Evolutionary conservation across 2,329 filamentous ascomycete species (phyloP).

Genomic region (Aureobasidium sp.): DNA sequence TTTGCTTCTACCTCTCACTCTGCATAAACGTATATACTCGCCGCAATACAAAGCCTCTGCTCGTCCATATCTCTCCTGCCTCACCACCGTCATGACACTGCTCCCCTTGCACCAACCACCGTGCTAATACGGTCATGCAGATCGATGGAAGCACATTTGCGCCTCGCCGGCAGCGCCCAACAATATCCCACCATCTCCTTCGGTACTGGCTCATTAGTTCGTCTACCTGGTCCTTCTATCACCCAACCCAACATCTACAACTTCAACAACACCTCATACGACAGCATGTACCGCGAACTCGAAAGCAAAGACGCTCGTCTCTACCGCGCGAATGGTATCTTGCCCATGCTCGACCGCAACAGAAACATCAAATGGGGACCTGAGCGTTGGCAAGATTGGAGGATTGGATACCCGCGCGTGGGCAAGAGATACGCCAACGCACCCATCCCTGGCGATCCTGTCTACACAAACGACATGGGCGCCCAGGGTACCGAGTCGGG

Average conservation of each 20-base stretch:
- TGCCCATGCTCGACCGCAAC: conserved; percentile 97
- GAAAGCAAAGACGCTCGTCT: conserved; percentile 85
- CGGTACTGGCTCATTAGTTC: conserved; percentile 94
- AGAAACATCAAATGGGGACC: conserved; percentile 94
- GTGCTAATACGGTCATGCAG: conserved; percentile 66
- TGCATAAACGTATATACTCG: conserved; percentile 20
- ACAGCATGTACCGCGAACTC: conserved; percentile 94
- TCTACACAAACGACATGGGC: conserved; percentile 75
- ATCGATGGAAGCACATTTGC: conserved; percentile 99
- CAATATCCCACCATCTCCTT: conserved; percentile 98
- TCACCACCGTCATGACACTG: conserved; percentile 2
- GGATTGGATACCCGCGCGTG: conserved; percentile 83
- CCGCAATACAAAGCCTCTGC: conserved; percentile 17
- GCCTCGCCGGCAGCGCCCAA: conserved; percentile 75
- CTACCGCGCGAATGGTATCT: conserved; percentile 91
- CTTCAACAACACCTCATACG: conserved; percentile 98
- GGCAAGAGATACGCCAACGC: conserved; percentile 57
- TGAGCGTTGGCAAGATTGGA: conserved; percentile 99
- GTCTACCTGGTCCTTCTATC: conserved; percentile 90
- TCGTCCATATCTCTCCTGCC: conserved; percentile 7
- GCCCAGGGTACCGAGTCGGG: conserved; percentile 86
- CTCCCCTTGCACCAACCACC: conserved; percentile 9
- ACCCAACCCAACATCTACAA: conserved; percentile 97
- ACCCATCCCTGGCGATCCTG: conserved; percentile 29
- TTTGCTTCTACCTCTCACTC: background rate